Percentiles rank a stretch among this genome's conserved stretches.
Evolutionary conservation across 805 yeast genomes (phyloP).

Genomic region (Saccharomyces cerevisiae): DNA sequence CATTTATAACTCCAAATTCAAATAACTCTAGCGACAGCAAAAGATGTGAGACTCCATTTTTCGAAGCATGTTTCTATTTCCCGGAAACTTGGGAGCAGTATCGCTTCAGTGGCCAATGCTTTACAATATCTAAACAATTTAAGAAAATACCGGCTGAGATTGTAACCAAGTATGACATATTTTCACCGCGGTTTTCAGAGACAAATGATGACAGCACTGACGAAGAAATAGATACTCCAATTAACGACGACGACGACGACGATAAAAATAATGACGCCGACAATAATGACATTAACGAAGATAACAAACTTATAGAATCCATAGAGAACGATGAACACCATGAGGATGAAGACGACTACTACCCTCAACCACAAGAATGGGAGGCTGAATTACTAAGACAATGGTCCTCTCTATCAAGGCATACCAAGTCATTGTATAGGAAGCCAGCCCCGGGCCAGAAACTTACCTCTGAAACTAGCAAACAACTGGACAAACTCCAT

Average conservation of each 20-base stretch:
- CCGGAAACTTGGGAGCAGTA: constrained; percentile 55
- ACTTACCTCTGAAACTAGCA: constrained; percentile 46
- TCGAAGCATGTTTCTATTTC: constrained; percentile 75
- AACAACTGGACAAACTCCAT: constrained; percentile 57
- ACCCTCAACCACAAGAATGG: constrained; percentile 63
- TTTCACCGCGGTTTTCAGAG: constrained; percentile 19
- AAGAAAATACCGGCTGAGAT: constrained; percentile 8
- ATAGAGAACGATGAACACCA: constrained; percentile 1
- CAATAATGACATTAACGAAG: not conserved
- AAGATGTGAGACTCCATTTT: constrained; percentile 36
- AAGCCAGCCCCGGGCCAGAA: constrained; percentile 66
- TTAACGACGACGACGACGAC: constrained; percentile 1
- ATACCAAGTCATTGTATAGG: constrained; percentile 55
- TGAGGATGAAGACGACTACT: constrained; percentile 14
- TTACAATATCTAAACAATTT: constrained; percentile 30
- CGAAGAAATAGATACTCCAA: constrained; percentile 2
- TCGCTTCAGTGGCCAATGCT: constrained; percentile 61
- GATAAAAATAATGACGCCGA: constrained; percentile 2
- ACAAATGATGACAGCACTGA: constrained; percentile 16
- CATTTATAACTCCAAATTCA: constrained; percentile 13
- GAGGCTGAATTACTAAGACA: constrained; percentile 49
- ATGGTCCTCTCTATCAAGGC: constrained; percentile 55
- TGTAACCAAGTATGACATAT: constrained; percentile 23
- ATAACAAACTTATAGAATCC: not conserved
- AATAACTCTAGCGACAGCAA: not conserved